Conservation (phyloP, 2,329 filamentous ascomycete species). For the Stagonosporopsis cucurbitacearum region DNA sequence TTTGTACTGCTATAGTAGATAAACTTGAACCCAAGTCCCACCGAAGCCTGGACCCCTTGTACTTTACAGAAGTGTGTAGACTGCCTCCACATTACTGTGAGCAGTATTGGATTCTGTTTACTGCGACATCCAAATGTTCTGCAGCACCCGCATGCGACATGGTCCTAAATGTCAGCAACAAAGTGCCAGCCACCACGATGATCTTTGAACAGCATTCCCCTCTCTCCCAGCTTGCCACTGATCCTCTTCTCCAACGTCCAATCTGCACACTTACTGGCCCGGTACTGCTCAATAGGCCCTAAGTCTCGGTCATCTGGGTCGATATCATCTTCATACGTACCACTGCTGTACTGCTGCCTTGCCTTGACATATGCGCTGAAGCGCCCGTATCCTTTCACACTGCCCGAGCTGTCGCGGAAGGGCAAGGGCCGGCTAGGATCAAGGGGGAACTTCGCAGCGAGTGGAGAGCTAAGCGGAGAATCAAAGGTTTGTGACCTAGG, state of each 20-base stretch:
- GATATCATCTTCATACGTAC: slow-evolving; percentile 16
- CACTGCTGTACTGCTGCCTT: not conserved
- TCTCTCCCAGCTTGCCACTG: slow-evolving; percentile 14
- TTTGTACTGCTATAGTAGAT: not conserved
- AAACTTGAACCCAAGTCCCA: not conserved
- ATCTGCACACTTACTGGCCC: slow-evolving; percentile 17
- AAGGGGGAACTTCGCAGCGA: slow-evolving; percentile 17
- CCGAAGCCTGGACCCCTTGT: no score
- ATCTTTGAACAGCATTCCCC: slow-evolving; percentile 27
- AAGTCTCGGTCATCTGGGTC: slow-evolving; percentile 15
- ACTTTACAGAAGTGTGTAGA: not conserved
- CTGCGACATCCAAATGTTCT: not conserved
- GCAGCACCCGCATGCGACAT: not conserved
- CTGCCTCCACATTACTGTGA: not conserved
- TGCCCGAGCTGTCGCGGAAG: slow-evolving; percentile 19
- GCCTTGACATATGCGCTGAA: slow-evolving; percentile 25
- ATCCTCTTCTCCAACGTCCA: slow-evolving; percentile 29
- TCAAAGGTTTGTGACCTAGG: slow-evolving; percentile 1
- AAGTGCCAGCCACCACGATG: slow-evolving; percentile 23
- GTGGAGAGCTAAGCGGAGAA: slow-evolving; percentile 20
- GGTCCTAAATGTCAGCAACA: slow-evolving; percentile 22
- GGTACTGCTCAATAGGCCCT: slow-evolving; percentile 26
- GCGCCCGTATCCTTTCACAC: slow-evolving; percentile 9
- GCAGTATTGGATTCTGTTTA: not conserved
- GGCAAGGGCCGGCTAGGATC: slow-evolving; percentile 18